These are phyloP conservation scores for Setaria viridis DNA, from an alignment of 202 grass and related monocot genomes.

Conservation along the genomic window DNA sequence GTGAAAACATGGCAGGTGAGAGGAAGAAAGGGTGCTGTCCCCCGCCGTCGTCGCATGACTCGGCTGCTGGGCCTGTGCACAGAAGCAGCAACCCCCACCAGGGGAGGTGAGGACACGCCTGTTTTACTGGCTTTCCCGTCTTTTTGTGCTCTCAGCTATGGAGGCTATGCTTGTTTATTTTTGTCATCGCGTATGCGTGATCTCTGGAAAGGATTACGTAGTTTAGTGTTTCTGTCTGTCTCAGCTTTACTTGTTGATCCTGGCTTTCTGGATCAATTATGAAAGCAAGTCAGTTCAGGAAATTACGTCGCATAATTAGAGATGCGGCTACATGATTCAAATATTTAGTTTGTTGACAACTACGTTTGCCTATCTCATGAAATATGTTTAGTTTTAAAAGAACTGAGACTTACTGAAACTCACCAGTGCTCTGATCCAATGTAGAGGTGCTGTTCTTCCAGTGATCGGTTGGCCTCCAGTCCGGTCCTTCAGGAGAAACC, in stretches of 20 bases:
- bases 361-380: neutral
- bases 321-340: neutral
- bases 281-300: neutral
- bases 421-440: constrained; percentile 40
- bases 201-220: constrained; percentile 22
- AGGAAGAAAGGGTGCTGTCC: constrained; percentile 61
- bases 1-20: constrained; percentile 47
- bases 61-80: constrained; percentile 35
- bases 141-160: constrained; percentile 23
- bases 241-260: constrained; percentile 13
- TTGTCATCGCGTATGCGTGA: constrained; percentile 40
- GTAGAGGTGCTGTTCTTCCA: constrained; percentile 57
- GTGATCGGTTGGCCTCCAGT: constrained; percentile 95
- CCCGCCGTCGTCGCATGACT: constrained; percentile 44
- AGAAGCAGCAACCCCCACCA: constrained; percentile 44
- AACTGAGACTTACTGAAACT: neutral
- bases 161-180: constrained; percentile 29
- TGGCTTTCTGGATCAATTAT: constrained; percentile 26
- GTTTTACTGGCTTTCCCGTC: constrained; percentile 35
- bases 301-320: neutral
- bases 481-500: constrained; percentile 83
- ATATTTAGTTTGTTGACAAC: neutral
- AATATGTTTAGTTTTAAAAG: neutral
- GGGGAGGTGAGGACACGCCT: constrained; percentile 49
- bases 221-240: constrained; percentile 15